Evolutionary conservation across 176 grass and related monocot species (phyloP).

Genomic region (Tuctoria greenei): DNA sequence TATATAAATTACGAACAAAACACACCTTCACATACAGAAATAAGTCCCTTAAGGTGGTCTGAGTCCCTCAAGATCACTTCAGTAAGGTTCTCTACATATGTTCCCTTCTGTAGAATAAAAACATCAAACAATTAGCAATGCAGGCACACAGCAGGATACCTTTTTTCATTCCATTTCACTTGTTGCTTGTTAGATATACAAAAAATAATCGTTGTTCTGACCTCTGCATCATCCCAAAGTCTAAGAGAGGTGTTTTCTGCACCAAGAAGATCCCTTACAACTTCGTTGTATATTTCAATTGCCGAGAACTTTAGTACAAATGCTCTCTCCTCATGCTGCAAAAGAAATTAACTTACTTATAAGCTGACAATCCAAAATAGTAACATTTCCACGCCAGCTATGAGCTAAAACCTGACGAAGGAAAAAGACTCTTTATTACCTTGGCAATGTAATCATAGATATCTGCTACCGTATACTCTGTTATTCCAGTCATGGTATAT

Average conservation of each 20-base stretch:
- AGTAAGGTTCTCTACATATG: conserved; percentile 74
- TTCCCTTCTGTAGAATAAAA: conserved; percentile 71
- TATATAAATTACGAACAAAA: conserved; percentile 31
- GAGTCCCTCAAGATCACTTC: conserved; percentile 76
- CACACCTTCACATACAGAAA: conserved; percentile 87
- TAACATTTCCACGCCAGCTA: not conserved
- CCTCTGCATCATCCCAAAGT: conserved; percentile 92
- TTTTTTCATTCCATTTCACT: not conserved
- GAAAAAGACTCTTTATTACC: conserved; percentile 52
- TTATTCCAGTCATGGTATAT: conserved; percentile 97
- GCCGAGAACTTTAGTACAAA: conserved; percentile 95
- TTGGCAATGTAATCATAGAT: conserved; percentile 93
- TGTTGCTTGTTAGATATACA: not conserved
- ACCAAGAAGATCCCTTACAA: conserved; percentile 83
- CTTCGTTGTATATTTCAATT: conserved; percentile 95
- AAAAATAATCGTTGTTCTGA: conserved; percentile 29
- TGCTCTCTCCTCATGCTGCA: conserved; percentile 91
- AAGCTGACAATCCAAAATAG: not conserved
- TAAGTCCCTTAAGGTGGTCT: conserved; percentile 75
- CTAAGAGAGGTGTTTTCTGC: conserved; percentile 60
- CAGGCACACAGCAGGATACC: not conserved
- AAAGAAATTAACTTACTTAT: conserved; percentile 22
- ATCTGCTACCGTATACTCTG: conserved; percentile 76
- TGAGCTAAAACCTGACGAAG: not conserved
- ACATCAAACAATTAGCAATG: conserved; percentile 34